phyloP scores from a whole-genome alignment of 495 filamentous ascomycete genomes.

The Aspergillus heteromorphus region DNA sequence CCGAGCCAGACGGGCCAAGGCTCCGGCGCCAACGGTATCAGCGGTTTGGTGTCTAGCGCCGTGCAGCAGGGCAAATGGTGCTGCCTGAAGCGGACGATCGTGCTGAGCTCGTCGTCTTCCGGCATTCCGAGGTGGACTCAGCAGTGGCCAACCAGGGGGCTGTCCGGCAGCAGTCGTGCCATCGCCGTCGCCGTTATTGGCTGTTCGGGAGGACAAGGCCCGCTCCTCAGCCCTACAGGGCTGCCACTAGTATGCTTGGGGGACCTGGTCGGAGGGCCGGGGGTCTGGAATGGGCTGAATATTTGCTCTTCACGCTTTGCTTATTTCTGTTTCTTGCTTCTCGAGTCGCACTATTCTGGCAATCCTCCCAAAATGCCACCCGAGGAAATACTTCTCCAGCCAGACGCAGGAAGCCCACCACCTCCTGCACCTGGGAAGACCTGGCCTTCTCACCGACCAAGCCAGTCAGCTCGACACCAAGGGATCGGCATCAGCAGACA shows the following conservation, averaged over 20 bases:
- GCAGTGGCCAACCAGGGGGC: not conserved
- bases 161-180: too few species aligned
- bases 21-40: too few species aligned
- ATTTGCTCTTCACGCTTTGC: not conserved
- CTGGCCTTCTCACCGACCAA: conserved; percentile 69
- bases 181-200: too few species aligned
- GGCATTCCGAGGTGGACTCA: not conserved
- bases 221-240: not conserved
- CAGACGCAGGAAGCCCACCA: conserved; percentile 69
- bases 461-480: conserved; percentile 58
- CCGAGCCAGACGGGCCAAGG: not conserved
- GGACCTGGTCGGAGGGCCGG: not conserved
- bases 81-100: not conserved
- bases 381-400: conserved; percentile 63
- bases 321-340: not conserved
- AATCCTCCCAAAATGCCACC: not conserved
- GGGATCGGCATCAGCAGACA: conserved; percentile 38
- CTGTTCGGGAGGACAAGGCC: not conserved
- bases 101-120: not conserved
- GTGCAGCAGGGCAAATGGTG: not conserved
- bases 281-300: not conserved
- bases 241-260: not conserved
- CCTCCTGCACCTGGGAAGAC: conserved; percentile 70
- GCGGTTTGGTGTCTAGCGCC: too few species aligned
- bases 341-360: too few species aligned